Evolutionary conservation across 2,329 filamentous ascomycete genomes (phyloP), one percentile per base, ranked within the genome.

Genomic region (Monilinia polystroma): DNA sequence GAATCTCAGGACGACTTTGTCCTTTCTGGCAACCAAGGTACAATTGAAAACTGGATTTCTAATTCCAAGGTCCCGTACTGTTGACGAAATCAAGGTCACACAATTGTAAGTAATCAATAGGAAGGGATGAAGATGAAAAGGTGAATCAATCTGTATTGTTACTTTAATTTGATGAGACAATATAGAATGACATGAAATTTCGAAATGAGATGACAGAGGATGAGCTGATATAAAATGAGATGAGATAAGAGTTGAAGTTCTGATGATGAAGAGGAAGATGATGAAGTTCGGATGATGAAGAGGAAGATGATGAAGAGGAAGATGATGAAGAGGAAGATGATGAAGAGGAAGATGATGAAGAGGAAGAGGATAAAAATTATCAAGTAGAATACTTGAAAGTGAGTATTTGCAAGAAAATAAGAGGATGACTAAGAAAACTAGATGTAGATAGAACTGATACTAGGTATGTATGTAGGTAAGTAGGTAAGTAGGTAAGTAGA

Each of bases 391-490:
- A 2, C 20, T 38, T 12, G 32, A 51, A 53, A 53, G n/a, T 63
- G 60, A 63, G 29, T 2, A 23, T 53, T 38, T 41, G 35, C 41
- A 35, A 18, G 35, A 20, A 26, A 16, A 16, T 16, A 43, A 32
- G 35, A 54, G 20, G 41, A 16, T 51, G 45, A 60, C 58, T 60
- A 60, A 51, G 45, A 23, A 51, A 60, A 38, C 11, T 12, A 51
- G 32, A 14, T 5, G 38, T 20, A 43, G 41, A 5, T 35, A 35
- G 32, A 35, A 35, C 32, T 3, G 29, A 29, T 23, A 23, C 23
- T 23, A 23, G 23, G 23, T 23, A 23, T 23, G 23, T 23, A 23
- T 23, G 32, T 32, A 32, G 32, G 32, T 6, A 7, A 8, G 32
- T 35, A 29, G 29, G 29, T 29, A 29, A 4, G 32, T 35, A 35